Base-by-base conservation (phyloP, 2,329 filamentous ascomycete genomes). In the Ophiostoma himal-ulmi region DNA sequence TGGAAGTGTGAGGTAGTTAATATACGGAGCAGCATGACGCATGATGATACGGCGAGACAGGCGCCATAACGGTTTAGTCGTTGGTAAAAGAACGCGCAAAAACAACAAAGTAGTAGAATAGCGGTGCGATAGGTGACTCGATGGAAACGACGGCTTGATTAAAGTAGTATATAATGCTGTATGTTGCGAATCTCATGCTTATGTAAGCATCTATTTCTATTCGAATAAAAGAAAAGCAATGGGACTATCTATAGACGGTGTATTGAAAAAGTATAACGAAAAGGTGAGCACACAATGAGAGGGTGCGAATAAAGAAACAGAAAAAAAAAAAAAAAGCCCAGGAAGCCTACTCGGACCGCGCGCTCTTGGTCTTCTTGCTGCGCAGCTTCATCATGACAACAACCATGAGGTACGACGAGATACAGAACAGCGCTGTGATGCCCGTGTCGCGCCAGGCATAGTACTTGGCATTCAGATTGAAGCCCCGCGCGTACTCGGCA, bases 401-500 rank as follows among this genome's bases (percentile, higher is more conserved):
- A 3, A 77, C 52, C 36, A 72, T 72, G 6, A 86, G 78, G 0
- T 83, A 84, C 0, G 79, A 83, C 39, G 77, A 75, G 57, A 85
- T 77, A 73, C 87, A 86, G 77, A 87, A 85, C 39, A 80, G 78
- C 78, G 83, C 86, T 69, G 86, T 78, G 30, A 89, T 80, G 2
- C 86, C 89, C 75, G 89, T 89, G 76, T 92, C 90, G 70, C 89
- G 83, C 89, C 89, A 92, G 30, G 87, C 80, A 39, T 90, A 80
- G 39, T 73, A 77, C 76, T 89, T 91, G 71, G 81, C 76, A 70
- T 85, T 83, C 67, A 82, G 80, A 65, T 87, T 82, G 0, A 72
- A 71, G 0, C 81, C 76, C 41, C 89, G 78, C 75, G 83, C 87
- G 2, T 75, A 73, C 75, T 89, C 86, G 1, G 86, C 87, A 20